Evolutionary conservation across 1,139 yeast genomes (phyloP), one percentile per base, ranked within the genome.

Genomic region (Nematodospora anomalae): DNA sequence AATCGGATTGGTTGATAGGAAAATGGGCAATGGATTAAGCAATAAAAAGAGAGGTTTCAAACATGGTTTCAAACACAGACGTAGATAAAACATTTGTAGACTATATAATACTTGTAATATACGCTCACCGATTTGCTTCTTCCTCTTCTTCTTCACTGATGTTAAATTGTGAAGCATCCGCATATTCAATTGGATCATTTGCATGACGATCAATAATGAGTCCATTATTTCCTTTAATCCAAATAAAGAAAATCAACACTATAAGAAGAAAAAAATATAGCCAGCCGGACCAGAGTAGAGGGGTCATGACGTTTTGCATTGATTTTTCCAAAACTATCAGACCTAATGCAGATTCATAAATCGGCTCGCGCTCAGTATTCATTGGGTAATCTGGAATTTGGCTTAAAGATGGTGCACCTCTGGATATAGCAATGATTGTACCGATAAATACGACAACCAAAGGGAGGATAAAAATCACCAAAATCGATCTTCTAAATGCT

Each of bases 1-100:
- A 54, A 67, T 83, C 36, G 89, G 89, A 0, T 57, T 79, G 38
- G 72, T 64, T 35, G 71, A 67, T 50, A 53, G 49, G 13, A 52
- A 59, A 21, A 63, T 71, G 29, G 55, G 57, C 8, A 46, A 47
- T 24, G 43, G 43, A 24, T 47, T 43, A 37, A 49, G 45, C 42
- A 47, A 49, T 32, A 52, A 49, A 25, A 41, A 40, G 28, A 40
- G 45, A 11, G 38, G 37, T 20, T 46, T 41, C 35, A 46, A 45
- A 26, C 28, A 35, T 15, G 30, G 33, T 8, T 35, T 35, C 15
- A 33, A 31, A 28, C 29, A 37, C 22, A 32, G 27, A 12, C 33
- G 24, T 24, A 36, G 27, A 27, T 28, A 32, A 21, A 13, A n/a
- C 16, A 12, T 10, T 16, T 7, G 13, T 15, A 13, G 14, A 12